Evolutionary conservation across 257 asterid genomes (phyloP), one percentile per base, ranked within the genome.

Genomic region (Jacaranda mimosifolia): DNA sequence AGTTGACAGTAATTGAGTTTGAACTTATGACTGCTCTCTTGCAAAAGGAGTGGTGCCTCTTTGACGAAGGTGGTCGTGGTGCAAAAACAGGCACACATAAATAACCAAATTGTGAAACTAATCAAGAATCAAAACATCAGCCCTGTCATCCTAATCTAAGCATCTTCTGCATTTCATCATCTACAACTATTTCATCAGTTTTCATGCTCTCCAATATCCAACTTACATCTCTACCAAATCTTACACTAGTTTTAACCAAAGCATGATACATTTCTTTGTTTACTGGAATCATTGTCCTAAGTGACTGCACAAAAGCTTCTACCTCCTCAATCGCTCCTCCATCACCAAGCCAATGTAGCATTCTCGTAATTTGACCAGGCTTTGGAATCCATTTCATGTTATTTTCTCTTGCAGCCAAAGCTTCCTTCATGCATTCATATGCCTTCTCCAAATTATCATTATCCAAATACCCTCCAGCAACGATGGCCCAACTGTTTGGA

Each of bases 401-500:
- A n/a, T 53, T 69, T 75, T 77, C 87, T 70, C 43, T 80, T 6
- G 78, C 95, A 35, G 81, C 79, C 67, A 90, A 42, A 52, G 91
- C 95, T 80, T 86, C 79, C 70, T 86, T 86, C 86, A 88, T 68
- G 80, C 91, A 88, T 71, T 86, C 91, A 45, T 74, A 78, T 11
- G 90, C 89, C 79, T 88, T 90, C 75, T 78, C 89, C 77, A 81
- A 55, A 39, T 85, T 66, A 36, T 64, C 75, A 32, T 32, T 68
- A 18, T 70, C 76, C 84, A 85, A 32, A 74, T 86, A 90, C 38
- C 90, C 93, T 3, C 86, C 68, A 63, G 89, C 82, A 35, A 90
- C 40, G 51, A 90, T 88, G 21, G 83, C 81, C 96, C 93, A 90
- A 71, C 93, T 86, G 80, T 84, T 84, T 3, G 93, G 91, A 18